These are phyloP conservation scores for Silene latifolia DNA, from an alignment of 148 eudicot species.

Conservation along the genomic window DNA sequence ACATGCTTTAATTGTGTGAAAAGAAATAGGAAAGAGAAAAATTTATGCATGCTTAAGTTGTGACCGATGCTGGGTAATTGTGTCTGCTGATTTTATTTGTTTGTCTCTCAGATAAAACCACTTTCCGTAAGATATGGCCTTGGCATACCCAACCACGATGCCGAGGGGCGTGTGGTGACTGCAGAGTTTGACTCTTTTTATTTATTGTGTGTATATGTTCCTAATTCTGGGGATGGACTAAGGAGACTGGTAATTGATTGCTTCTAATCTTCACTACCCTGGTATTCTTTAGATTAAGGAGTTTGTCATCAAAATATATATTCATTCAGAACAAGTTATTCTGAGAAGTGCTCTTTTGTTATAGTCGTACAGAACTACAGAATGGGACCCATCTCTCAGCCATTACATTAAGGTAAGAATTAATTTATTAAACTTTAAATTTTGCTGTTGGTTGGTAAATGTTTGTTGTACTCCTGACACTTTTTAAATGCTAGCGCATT, in stretches of 20 bases:
- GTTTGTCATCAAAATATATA: background rate
- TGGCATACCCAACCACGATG: slow-evolving; percentile 83
- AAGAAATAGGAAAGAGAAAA: background rate
- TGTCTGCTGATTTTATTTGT: slow-evolving; percentile 13
- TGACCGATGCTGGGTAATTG: background rate
- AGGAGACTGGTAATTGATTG: slow-evolving; percentile 65
- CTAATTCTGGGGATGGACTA: slow-evolving; percentile 95
- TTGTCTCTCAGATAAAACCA: slow-evolving; percentile 67
- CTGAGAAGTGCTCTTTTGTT: slow-evolving; percentile 17
- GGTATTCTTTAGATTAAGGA: background rate
- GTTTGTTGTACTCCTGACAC: background rate
- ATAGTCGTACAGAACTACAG: slow-evolving; percentile 79
- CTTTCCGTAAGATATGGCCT: slow-evolving; percentile 81
- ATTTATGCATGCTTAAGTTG: background rate
- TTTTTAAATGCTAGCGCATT: background rate
- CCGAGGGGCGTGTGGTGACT: slow-evolving; percentile 91
- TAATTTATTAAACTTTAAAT: background rate
- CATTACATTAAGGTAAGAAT: slow-evolving; percentile 81
- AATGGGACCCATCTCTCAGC: slow-evolving; percentile 91
- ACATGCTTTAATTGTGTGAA: background rate
- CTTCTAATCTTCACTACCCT: background rate
- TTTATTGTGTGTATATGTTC: slow-evolving; percentile 74
- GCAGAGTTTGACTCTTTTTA: slow-evolving; percentile 81
- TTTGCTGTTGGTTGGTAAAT: background rate
- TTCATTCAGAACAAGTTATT: background rate